Evolutionary conservation across 2,329 filamentous ascomycete species (phyloP).

Genomic region (Pseudocercospora crystallina): DNA sequence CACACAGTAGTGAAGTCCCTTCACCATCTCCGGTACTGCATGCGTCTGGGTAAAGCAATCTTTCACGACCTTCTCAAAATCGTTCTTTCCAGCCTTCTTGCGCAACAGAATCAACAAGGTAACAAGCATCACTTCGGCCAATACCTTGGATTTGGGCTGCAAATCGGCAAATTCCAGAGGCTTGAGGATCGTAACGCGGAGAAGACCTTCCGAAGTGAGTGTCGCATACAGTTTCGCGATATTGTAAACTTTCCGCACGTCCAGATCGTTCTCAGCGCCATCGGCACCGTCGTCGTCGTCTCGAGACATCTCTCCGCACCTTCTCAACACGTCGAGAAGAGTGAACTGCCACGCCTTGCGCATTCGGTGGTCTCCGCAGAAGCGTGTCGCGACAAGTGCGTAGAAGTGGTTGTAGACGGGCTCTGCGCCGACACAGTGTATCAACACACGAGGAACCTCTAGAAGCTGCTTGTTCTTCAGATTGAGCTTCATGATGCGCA

Average conservation of each 20-base stretch:
- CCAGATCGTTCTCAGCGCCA: conserved; percentile 54
- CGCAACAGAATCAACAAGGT: conserved; percentile 62
- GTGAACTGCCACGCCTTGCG: conserved; percentile 84
- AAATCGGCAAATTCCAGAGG: conserved; percentile 77
- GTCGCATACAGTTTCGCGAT: conserved; percentile 66
- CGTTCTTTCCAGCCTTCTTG: conserved; percentile 39
- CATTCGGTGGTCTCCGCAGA: conserved; percentile 72
- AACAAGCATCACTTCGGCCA: conserved; percentile 78
- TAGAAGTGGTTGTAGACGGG: conserved; percentile 90
- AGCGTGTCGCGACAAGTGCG: conserved; percentile 73
- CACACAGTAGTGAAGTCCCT: conserved; percentile 77
- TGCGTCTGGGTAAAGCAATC: conserved; percentile 66
- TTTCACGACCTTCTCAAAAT: conserved; percentile 58
- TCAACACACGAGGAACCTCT: conserved; percentile 82
- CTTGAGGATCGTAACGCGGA: conserved; percentile 60
- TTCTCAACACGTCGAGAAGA: conserved; percentile 81
- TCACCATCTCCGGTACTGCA: conserved; percentile 66
- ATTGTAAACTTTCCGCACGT: conserved; percentile 63
- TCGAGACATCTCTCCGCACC: conserved; percentile 77
- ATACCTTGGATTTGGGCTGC: conserved; percentile 71
- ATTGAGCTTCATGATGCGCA: conserved; percentile 75
- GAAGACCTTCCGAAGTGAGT: conserved; percentile 59
- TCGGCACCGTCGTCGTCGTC: conserved; percentile 58
- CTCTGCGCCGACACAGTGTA: conserved; percentile 84
- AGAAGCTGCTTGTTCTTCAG: conserved; percentile 83